A percentile compares a stretch with the other conserved stretches of the same genome.
phyloP scores from a whole-genome alignment of 345 rosid genomes.

The Acer saccharum region DNA sequence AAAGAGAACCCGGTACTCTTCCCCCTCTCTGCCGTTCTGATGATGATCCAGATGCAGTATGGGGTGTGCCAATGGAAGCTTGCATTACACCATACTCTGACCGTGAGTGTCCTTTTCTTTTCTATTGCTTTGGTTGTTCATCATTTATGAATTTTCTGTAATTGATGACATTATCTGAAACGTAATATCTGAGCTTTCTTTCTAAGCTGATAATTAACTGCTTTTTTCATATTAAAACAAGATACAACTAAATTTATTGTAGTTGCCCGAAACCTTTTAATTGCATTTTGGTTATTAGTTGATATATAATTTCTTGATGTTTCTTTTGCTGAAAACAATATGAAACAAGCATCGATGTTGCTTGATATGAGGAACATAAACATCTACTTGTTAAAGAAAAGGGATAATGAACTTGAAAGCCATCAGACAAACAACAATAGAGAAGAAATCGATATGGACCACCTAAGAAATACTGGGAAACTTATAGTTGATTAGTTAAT shows the following conservation, averaged over 20 bases:
- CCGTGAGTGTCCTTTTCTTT: constrained; percentile 53
- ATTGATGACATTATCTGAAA: not conserved
- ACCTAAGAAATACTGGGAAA: not conserved
- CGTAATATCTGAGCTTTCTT: not conserved
- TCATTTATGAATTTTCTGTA: not conserved
- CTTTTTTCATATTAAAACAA: not conserved
- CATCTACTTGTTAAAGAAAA: not conserved
- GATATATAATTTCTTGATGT: not conserved
- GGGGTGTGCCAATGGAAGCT: constrained; percentile 88
- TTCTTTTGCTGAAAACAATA: not conserved
- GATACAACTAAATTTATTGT: not conserved
- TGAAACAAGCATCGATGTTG: not conserved
- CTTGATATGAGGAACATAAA: not conserved
- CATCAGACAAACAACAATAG: not conserved
- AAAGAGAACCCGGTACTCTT: constrained; percentile 76
- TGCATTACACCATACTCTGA: constrained; percentile 90
- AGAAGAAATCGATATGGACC: not conserved
- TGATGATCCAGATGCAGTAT: constrained; percentile 87
- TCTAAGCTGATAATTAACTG: constrained; percentile 2
- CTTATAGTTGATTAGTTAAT: not conserved
- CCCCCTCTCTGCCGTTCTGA: constrained; percentile 93
- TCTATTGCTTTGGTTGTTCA: constrained; percentile 9
- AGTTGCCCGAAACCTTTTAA: not conserved
- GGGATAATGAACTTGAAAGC: not conserved
- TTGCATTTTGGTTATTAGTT: not conserved